Base-by-base conservation (phyloP, 371 early-diverging fungal species). In the Mortierella sp. region DNA sequence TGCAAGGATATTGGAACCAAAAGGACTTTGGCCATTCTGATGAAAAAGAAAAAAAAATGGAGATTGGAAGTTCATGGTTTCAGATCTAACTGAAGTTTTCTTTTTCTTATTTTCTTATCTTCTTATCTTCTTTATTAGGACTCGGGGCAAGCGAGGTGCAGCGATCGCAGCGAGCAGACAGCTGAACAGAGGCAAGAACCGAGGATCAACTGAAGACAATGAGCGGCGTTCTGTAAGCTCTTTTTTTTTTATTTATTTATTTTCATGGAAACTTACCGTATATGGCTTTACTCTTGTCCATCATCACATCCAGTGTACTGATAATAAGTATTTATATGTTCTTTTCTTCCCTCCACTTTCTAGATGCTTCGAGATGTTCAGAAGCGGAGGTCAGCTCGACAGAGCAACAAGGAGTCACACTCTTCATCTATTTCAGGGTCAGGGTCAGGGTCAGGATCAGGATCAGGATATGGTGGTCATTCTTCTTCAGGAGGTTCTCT, bases 91-190 rank as follows among this genome's bases (percentile, higher is more conserved):
- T 48, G 7, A 12, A 3, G 18, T 44, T 19, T 15, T 21, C 21
- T 52, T 52, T 52, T 21, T 15, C 7, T 52, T 21, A 7, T 52
- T 52, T 52, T 21, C 11, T 62, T 25, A 18, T 14, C n/a, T 30
- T 21, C 19, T 44, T 12, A 45, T 53, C 16, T 28, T 51, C 12
- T 12, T 18, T 18, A 5, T 23, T 56, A 60, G 70, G 30, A 82
- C 83, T 12, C 80, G 86, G 70, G 88, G 87, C 6, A 89, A 87
- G 45, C 81, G 89, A 30, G 87, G 88, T 7, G 89, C 89, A 2
- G 89, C 89, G 1, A 82, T 89, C 12, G 77, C 79, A 14, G 89
- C 89, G 0, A 73, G 83, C 30, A 84, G 83, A 62, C 87, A 87
- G 18, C 77, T 74, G 25, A 81, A 80, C n/a, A 82, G 81, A 50